Base-by-base conservation (phyloP, 179 eudicot genomes). In the Pouteria campechiana region DNA sequence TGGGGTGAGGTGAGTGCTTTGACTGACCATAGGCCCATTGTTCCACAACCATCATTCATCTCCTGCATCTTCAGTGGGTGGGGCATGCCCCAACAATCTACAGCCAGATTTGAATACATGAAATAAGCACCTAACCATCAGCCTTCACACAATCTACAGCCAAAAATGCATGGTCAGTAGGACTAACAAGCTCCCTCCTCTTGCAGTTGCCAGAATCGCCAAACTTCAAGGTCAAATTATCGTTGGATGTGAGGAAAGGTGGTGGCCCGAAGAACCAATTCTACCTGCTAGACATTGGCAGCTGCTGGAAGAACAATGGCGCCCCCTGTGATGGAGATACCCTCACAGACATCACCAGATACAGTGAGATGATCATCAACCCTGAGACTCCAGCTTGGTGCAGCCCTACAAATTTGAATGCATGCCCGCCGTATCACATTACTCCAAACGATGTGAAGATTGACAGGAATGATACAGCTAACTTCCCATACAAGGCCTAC, bases 291-390 rank as follows among this genome's bases (percentile, higher is more conserved):
- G 87, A 78, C 47, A 78, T 78, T 1, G 87, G 87, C 15, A 73
- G 81, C 54, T 80, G 90, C 57, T 80, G 90, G 90, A 80, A 80
- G 52, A 80, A 80, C 72, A 65, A 70, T 29, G 90, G 90, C 9
- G 25, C 43, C 5, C 71, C 78, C 25, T 80, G 90, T 18, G 69
- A 80, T 9, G 90, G 90, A 8, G 83, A 80, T 34, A 73, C 66
- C 13, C 53, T 63, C 15, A 76, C 83, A 0, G 90, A 80, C 18
- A 70, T 80, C 0, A 80, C 90, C n/a, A 41, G 90, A 50, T 80
- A 80, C 65, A 55, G 76, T 9, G 90, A 80, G 54, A 76, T 80
- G 90, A 76, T 80, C 52, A 73, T 80, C 33, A 80, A 80, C 56
- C 90, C 90, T 0, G 69, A 57, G 17, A 70, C 67, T 3, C 31